Percentiles rank a stretch among this genome's conserved stretches.
Evolutionary conservation across 1,284 basidiomycete genomes (phyloP).

Genomic region (Filobasidium uniguttulatum): DNA sequence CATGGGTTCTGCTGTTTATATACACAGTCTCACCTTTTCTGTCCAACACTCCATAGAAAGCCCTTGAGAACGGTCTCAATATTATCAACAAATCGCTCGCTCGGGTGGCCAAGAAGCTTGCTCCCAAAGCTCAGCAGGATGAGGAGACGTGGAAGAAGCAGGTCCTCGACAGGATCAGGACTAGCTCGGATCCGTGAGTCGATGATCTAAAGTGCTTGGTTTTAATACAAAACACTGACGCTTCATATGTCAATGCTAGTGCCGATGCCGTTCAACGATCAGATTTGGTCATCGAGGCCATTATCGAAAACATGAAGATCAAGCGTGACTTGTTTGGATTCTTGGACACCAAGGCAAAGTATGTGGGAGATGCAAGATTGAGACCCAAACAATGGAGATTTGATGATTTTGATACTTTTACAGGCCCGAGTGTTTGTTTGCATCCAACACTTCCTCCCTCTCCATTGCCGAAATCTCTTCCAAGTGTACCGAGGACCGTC

Average conservation of each 20-base stretch:
- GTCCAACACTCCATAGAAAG: not conserved
- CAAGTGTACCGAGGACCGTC: conserved; percentile 29
- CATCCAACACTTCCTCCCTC: conserved; percentile 45
- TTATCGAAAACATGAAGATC: conserved; percentile 45
- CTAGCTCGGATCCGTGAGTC: conserved; percentile 41
- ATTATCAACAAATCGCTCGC: conserved; percentile 45
- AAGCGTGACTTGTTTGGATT: conserved; percentile 45
- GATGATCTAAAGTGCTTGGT: too few species aligned
- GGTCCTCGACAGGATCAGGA: conserved; percentile 40
- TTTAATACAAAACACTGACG: too few species aligned
- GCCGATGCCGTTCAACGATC: conserved; percentile 39
- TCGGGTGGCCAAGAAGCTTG: conserved; percentile 42
- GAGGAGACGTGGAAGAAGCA: conserved; percentile 22
- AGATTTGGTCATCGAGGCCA: conserved; percentile 47
- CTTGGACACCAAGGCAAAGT: conserved; percentile 42
- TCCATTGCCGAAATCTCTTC: conserved; percentile 43
- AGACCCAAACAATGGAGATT: not conserved
- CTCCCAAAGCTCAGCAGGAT: conserved; percentile 33
- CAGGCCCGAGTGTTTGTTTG: conserved; percentile 40
- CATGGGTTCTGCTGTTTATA: too few species aligned
- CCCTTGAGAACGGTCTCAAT: conserved; percentile 37
- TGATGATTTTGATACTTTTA: not conserved
- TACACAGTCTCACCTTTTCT: not conserved
- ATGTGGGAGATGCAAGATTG: too few species aligned
- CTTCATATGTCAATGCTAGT: too few species aligned